Conservation (phyloP, 129 eudicot genomes). For the Tagetes patula region DNA sequence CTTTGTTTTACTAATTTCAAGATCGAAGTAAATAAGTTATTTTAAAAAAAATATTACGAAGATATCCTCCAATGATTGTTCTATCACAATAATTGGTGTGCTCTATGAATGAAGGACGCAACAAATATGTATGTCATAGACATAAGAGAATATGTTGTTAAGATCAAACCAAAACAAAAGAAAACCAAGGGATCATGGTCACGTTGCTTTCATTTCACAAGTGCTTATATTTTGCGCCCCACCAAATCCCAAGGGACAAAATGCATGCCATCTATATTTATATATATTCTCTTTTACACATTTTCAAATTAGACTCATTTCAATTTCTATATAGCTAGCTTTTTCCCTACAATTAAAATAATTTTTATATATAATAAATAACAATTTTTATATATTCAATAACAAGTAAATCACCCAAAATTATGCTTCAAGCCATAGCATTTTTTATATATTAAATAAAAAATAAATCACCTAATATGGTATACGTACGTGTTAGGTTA, state of each 20-base stretch:
- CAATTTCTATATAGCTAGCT: not conserved
- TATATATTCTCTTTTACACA: not conserved
- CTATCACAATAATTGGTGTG: not conserved
- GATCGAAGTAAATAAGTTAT: not conserved
- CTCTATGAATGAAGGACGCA: not conserved
- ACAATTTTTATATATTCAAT: not conserved
- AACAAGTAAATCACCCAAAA: not conserved
- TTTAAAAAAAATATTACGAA: too few relatives aligned
- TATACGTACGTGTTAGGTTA: not conserved
- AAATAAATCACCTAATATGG: not conserved
- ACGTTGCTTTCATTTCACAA: conserved; percentile 39
- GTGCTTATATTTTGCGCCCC: conserved; percentile 33
- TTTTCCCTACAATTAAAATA: not conserved
- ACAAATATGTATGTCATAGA: not conserved
- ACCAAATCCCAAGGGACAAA: conserved; percentile 30
- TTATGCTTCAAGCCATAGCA: not conserved
- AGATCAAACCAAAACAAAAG: conserved; percentile 35
- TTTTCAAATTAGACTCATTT: not conserved
- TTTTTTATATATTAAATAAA: not conserved
- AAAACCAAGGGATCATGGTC: conserved; percentile 28
- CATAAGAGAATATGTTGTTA: conserved; percentile 34
- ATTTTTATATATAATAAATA: too few relatives aligned
- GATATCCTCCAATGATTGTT: not conserved
- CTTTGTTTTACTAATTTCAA: not conserved
- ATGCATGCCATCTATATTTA: conserved; percentile 5